phyloP scores from a whole-genome alignment of 1,284 basidiomycete genomes.

The Ceratobasidium sp. region DNA sequence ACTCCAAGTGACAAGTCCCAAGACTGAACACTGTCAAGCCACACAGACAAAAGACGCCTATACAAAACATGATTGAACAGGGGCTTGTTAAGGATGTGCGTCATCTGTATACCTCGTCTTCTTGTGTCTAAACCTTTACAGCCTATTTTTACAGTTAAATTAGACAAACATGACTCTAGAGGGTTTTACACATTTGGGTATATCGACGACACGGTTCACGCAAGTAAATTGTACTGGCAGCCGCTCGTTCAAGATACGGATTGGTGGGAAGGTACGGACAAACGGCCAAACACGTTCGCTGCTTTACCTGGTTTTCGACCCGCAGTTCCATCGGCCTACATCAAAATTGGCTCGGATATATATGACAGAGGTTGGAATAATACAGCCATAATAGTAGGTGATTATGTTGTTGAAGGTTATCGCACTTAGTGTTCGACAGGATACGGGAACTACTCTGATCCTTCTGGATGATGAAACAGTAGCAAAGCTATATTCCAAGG shows the following conservation, averaged over 20 bases:
- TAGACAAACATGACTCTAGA: conserved; percentile 40
- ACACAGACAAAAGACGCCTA: conserved; percentile 39
- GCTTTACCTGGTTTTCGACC: no score
- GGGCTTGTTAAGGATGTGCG: conserved; percentile 35
- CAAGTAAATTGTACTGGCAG: conserved; percentile 28
- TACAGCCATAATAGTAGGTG: conserved; percentile 23
- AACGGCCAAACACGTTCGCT: no score
- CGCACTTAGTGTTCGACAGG: not conserved
- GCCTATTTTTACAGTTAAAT: conserved; percentile 42
- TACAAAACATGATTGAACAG: conserved; percentile 41
- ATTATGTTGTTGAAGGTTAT: not conserved
- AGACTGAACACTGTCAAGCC: conserved; percentile 39
- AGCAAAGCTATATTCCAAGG: conserved; percentile 26
- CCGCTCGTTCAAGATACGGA: conserved; percentile 11
- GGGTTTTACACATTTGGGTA: conserved; percentile 43
- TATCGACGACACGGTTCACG: conserved; percentile 25
- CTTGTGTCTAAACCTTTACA: not conserved
- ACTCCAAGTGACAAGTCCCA: not conserved
- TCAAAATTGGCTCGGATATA: conserved; percentile 23
- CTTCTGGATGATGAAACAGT: conserved; percentile 39
- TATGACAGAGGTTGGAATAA: conserved; percentile 35
- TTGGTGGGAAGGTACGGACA: conserved; percentile 33
- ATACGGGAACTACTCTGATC: conserved; percentile 41
- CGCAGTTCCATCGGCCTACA: conserved; percentile 22
- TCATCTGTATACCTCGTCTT: not conserved